Evolutionary conservation across 805 yeast genomes (phyloP), one percentile per base, ranked within the genome.

Genomic region (Suhomyces sp.): DNA sequence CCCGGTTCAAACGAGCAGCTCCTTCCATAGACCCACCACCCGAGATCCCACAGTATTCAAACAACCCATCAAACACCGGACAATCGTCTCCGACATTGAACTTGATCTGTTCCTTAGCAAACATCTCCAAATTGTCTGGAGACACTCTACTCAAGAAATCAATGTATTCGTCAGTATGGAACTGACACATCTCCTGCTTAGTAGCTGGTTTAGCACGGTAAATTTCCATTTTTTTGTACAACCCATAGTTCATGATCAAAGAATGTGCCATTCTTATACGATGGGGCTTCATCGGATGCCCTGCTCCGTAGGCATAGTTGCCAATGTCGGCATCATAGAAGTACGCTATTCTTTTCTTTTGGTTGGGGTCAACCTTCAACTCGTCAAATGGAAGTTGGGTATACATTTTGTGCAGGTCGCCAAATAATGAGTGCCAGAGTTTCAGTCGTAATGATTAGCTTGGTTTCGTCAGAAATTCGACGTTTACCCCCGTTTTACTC

Each of bases 231-330:
- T 91, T 85, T 62, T 90, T 88, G 68, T 93, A 90, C 35, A 93
- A 74, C 1, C 97, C 98, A 60, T 93, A 93, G 65, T 91, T 90
- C 95, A 93, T 91, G 47, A 93, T 86, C 53, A 93, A 72, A 26
- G 95, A 87, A 61, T 93, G 98, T 6, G 98, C 95, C 95, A 93
- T 90, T 78, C 98, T 83, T 67, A 93, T 88, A 56, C 98, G 80
- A 61, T 91, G 97, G 16, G 98, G 98, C 59, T 93, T 93, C 98
- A 93, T 93, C 25, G 97, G 97, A 62, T 93, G 98, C 19, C 96
- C 96, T 4, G 96, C 93, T 38, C 98, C 98, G 58, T 93, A 93
- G 28, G 97, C 95, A 63, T 91, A 91, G 66, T 93, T 93, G 22
- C 98, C 98, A 31, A 93, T 96, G 58, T 91, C 98, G 19, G 96